Evolutionary conservation across 257 asterid species (phyloP), one percentile per base, ranked within the genome.

Genomic region (Petunia axillaris): DNA sequence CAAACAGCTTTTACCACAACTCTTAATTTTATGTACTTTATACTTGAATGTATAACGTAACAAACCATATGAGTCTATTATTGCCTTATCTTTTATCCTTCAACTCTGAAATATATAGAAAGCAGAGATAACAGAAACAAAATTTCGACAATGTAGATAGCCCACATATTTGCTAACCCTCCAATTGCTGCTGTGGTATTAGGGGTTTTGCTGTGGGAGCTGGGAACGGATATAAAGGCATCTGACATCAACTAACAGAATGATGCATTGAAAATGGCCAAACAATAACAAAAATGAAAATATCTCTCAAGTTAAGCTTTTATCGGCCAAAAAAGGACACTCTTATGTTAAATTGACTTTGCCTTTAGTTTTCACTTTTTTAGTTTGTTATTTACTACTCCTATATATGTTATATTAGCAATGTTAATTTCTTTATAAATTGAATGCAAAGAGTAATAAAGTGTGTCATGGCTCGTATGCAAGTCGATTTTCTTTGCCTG

Each of bases 151-250:
- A 15, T 67, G 76, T 68, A 9, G 57, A 68, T 68, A 16, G 76
- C 76, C 57, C 76, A 68, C 4, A 8, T 44, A 68, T 16, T 68
- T 67, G 39, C 76, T 41, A 52, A 10, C 3, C 57, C 57, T 10
- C 15, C 4, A 52, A 65, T 43, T 43, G n/a, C n/a, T n/a, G 75
- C 39, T 67, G 54, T 67, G 75, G 54, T 68, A 68, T n/a, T 43
- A n/a, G 55, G 55, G 50, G 0, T 0, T 44, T 67, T 43, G 38
- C 75, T 3, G 76, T 67, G 75, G 75, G 75, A 67, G 75, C 8
- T 67, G 38, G 37, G 15, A 67, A 63, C 44, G 4, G 4, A 65
- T 13, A 14, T 40, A 66, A 7, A 40, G 37, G 37, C 6, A 40
- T 3, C 8, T 67, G 76, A 67, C 76, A 43, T 7, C 39, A 67